Conservation (phyloP, 495 filamentous ascomycete genomes). For the Bacidia gigantensis region DNA sequence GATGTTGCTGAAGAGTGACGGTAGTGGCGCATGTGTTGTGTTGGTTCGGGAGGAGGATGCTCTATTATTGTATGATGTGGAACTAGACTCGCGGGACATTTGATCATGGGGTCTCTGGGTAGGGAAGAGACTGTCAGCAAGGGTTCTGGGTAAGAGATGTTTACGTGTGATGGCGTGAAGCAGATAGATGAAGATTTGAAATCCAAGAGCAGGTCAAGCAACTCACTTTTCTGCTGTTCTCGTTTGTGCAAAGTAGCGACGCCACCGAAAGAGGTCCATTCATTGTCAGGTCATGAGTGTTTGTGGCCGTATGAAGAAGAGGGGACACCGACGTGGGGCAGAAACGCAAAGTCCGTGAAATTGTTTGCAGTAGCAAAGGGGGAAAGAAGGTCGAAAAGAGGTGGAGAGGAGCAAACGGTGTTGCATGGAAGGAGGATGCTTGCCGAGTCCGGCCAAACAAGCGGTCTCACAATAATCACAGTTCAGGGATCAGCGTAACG, state of each 20-base stretch:
- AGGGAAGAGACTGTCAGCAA: not conserved
- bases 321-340: not conserved
- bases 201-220: not conserved
- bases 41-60: constrained; percentile 17
- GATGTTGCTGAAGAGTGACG: constrained; percentile 11
- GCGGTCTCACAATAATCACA: too few species aligned
- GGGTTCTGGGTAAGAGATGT: not conserved
- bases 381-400: too few species aligned
- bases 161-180: not conserved
- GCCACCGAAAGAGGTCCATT: constrained; percentile 7
- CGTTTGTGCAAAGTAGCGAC: constrained; percentile 14
- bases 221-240: constrained; percentile 11
- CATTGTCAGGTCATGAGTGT: not conserved
- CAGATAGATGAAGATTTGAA: not conserved
- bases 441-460: too few species aligned
- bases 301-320: not conserved
- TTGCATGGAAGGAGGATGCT: too few species aligned
- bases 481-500: too few species aligned
- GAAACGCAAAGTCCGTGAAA: too few species aligned
- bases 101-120: constrained; percentile 28
- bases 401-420: too few species aligned
- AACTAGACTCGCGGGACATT: constrained; percentile 24
- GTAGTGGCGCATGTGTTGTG: constrained; percentile 9
- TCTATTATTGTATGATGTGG: constrained; percentile 7
- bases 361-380: too few species aligned